Evolutionary conservation across 495 filamentous ascomycete species (phyloP).

Genomic region (Xylaria intraflava): DNA sequence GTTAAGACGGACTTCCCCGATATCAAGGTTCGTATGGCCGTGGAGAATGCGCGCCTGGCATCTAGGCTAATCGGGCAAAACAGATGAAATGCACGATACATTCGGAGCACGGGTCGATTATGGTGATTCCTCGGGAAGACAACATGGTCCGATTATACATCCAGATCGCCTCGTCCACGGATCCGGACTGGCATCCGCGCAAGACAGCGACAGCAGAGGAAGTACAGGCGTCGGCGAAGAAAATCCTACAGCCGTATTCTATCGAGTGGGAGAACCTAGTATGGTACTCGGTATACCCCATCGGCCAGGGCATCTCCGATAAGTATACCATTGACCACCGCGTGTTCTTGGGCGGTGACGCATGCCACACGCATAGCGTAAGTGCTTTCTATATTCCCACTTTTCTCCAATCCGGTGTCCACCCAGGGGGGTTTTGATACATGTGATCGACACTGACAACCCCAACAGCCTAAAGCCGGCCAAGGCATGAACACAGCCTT

Average conservation of each 20-base stretch:
- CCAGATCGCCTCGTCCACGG: constrained; percentile 61
- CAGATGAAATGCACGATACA: constrained; percentile 91
- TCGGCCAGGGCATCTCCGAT: constrained; percentile 66
- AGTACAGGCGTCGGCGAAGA: constrained; percentile 58
- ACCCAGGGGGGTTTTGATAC: not conserved
- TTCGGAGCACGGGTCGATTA: constrained; percentile 60
- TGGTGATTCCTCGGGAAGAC: constrained; percentile 69
- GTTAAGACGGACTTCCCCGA: constrained; percentile 72
- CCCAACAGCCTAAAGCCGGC: constrained; percentile 62
- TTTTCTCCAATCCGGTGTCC: not conserved
- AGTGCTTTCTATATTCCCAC: constrained; percentile 12
- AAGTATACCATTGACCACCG: constrained; percentile 60
- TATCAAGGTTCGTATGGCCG: constrained; percentile 43
- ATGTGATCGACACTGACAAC: constrained; percentile 1
- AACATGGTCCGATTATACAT: constrained; percentile 73
- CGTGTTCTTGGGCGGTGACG: constrained; percentile 75
- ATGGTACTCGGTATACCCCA: constrained; percentile 64
- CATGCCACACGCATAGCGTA: constrained; percentile 74
- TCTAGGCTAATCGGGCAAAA: constrained; percentile 11
- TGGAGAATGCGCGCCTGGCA: not conserved
- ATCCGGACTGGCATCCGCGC: constrained; percentile 54
- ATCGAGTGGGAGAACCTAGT: constrained; percentile 65
- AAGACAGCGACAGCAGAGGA: constrained; percentile 58
- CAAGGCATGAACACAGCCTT: constrained; percentile 85
- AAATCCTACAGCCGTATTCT: constrained; percentile 59